Conservation (phyloP, 441 rosid genomes). For the Jatropha multifida region DNA sequence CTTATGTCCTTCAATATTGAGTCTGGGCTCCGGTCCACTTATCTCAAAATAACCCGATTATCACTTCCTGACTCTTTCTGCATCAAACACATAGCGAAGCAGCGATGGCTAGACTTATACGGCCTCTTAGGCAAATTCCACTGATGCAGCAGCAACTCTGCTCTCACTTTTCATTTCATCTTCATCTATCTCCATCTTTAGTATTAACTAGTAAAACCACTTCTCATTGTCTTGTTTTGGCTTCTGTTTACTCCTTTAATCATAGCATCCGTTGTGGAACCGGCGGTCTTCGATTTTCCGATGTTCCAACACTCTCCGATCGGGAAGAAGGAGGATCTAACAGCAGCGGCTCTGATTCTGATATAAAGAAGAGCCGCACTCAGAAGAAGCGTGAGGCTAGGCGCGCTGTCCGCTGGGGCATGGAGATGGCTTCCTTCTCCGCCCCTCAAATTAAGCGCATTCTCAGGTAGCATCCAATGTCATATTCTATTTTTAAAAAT, state of each 20-base stretch:
- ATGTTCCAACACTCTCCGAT: slow-evolving; percentile 31
- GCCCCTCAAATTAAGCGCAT: slow-evolving; percentile 62
- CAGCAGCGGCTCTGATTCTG: slow-evolving; percentile 49
- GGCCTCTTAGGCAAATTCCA: slow-evolving; percentile 61
- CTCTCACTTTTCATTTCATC: slow-evolving; percentile 18
- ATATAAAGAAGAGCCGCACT: slow-evolving; percentile 58
- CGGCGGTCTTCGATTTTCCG: slow-evolving; percentile 34
- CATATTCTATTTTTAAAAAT: neutral
- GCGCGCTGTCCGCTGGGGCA: slow-evolving; percentile 76
- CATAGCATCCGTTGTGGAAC: slow-evolving; percentile 29
- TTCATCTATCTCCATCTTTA: slow-evolving; percentile 24
- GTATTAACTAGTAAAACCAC: slow-evolving; percentile 21
- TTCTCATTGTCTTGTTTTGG: slow-evolving; percentile 23
- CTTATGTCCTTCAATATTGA: no score
- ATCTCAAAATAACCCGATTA: neutral
- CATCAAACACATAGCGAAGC: neutral
- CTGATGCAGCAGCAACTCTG: slow-evolving; percentile 28
- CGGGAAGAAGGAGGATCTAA: slow-evolving; percentile 31
- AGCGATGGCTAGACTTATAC: slow-evolving; percentile 54
- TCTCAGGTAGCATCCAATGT: slow-evolving; percentile 37
- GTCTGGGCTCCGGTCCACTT: no score
- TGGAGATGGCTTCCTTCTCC: slow-evolving; percentile 75
- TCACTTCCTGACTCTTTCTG: no score
- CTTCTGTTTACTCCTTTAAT: slow-evolving; percentile 30
- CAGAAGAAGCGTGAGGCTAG: slow-evolving; percentile 88